These are phyloP conservation scores for Citrus inodora DNA, from an alignment of 345 rosid genomes.

Conservation along the genomic window DNA sequence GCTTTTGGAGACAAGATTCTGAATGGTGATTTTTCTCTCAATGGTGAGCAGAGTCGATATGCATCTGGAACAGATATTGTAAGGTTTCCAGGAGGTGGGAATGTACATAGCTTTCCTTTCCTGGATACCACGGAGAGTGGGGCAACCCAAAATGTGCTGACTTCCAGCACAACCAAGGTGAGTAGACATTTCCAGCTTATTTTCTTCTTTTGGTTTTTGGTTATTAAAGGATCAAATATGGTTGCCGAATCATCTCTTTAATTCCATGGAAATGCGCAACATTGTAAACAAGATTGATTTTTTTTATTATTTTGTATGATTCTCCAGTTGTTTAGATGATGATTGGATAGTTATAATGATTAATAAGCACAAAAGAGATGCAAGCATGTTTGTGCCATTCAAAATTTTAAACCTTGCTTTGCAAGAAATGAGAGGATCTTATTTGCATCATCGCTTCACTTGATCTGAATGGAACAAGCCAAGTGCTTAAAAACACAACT, in stretches of 20 bases:
- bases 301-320: not conserved
- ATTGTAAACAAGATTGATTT: not conserved
- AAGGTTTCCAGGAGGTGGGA: constrained; percentile 89
- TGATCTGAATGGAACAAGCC: constrained; percentile 4
- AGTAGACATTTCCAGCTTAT: not conserved
- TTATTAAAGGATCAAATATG: not conserved
- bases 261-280: too few species aligned
- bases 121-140: constrained; percentile 97
- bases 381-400: not conserved
- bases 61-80: constrained; percentile 96
- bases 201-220: not conserved
- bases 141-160: constrained; percentile 74
- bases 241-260: not conserved
- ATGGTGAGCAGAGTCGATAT: constrained; percentile 95
- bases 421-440: not conserved
- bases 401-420: not conserved
- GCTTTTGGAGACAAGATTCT: constrained; percentile 96
- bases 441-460: not conserved
- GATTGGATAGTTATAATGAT: not conserved
- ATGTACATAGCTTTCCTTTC: constrained; percentile 81
- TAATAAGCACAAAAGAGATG: not conserved
- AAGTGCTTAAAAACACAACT: not conserved
- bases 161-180: constrained; percentile 61
- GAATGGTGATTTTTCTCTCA: constrained; percentile 87
- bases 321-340: not conserved